Base-by-base conservation (phyloP, 2,329 filamentous ascomycete genomes). In the Aspergillus sp. region DNA sequence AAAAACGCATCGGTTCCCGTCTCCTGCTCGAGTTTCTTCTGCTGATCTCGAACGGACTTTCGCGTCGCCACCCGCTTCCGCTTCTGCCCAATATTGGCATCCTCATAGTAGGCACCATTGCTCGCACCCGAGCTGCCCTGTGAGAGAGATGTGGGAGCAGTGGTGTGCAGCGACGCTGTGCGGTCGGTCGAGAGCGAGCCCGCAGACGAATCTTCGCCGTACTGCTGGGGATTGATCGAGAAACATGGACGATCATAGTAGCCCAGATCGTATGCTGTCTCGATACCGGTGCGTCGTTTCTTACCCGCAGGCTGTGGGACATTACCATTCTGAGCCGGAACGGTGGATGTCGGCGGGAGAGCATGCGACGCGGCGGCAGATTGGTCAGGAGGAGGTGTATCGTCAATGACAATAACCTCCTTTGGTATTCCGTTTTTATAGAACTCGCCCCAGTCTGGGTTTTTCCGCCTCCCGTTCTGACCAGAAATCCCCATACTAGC, bases 121-220 rank as follows among this genome's bases (percentile, higher is more conserved):
- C 82, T 78, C 8, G 76, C 73, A 40, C 73, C 73, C 27, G 74
- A 74, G 59, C 78, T 84, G 27, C 79, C 79, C 65, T 84, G 81
- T 6, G 90, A 93, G 6, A 93, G 78, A 14, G 93, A 98, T 0
- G 95, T 97, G 5, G 92, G 88, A 44, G 93, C 93, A 0, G 93
- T 97, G 3, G 91, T 95, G 69, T 93, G 87, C 57, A 93, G 80
- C 15, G 91, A 95, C 33, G 89, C 89, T 14, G 90, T 96, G 62
- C 91, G 86, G 74, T 93, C 91, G 64, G 89, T 95, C 4, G 91
- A 96, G 55, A 87, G 82, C 12, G 90, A 91, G 45, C 90, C 89
- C 51, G 84, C 86, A 54, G 85, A 87, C 14, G 84, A 84, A 14
- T 86, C 85, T 46, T 84, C 82, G 62, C 87, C 84, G 67, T 89